phyloP scores from a whole-genome alignment of 495 filamentous ascomycete species.

The Bacidia gigantensis region DNA sequence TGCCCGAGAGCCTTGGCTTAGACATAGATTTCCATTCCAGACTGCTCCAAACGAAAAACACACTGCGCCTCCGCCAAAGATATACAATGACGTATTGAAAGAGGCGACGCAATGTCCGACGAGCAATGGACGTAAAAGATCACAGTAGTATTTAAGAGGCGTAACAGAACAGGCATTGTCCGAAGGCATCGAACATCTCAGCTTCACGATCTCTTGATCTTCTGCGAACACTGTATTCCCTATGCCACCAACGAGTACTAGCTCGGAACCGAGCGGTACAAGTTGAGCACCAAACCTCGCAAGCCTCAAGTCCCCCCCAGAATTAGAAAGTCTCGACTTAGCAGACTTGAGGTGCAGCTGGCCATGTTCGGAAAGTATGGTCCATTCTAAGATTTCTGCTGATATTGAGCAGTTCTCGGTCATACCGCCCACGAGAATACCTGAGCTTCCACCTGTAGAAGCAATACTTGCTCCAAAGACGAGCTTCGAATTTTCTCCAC shows the following conservation, averaged over 20 bases:
- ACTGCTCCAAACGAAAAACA: slow-evolving; percentile 80
- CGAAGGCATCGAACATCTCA: slow-evolving; percentile 9
- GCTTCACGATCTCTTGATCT: slow-evolving; percentile 27
- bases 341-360: slow-evolving; percentile 10
- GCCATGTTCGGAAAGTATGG: slow-evolving; percentile 17
- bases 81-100: slow-evolving; percentile 33
- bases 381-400: slow-evolving; percentile 46
- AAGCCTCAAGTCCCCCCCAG: neutral
- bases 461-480: slow-evolving; percentile 49
- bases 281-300: slow-evolving; percentile 30
- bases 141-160: slow-evolving; percentile 2
- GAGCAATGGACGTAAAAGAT: slow-evolving; percentile 42
- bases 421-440: slow-evolving; percentile 58
- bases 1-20: too few relatives aligned
- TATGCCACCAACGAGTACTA: slow-evolving; percentile 32
- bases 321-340: slow-evolving; percentile 7
- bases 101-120: slow-evolving; percentile 47
- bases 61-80: slow-evolving; percentile 71
- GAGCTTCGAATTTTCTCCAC: slow-evolving; percentile 28
- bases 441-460: slow-evolving; percentile 27
- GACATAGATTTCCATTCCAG: slow-evolving; percentile 39
- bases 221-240: slow-evolving; percentile 21
- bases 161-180: slow-evolving; percentile 10
- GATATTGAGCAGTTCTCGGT: slow-evolving; percentile 42
- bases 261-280: slow-evolving; percentile 27